Evolutionary conservation across 805 yeast species (phyloP).

Genomic region (Myxozyma mucilagina): DNA sequence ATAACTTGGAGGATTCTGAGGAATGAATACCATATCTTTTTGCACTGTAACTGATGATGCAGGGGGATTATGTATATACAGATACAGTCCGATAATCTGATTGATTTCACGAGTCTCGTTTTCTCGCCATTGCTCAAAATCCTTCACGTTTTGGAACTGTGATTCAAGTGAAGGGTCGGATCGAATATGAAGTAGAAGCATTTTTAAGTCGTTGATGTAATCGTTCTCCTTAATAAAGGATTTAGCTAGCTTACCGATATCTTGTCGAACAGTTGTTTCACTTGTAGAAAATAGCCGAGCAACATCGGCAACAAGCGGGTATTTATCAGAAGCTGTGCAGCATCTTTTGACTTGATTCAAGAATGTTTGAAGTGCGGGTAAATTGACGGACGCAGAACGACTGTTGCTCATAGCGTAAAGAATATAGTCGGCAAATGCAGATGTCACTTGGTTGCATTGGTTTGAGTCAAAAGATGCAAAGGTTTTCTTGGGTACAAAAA

Average conservation of each 20-base stretch:
- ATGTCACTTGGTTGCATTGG: neutral
- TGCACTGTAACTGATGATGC: constrained; percentile 5
- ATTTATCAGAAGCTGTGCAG: neutral
- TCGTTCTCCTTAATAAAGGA: constrained; percentile 11
- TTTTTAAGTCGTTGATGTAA: constrained; percentile 23
- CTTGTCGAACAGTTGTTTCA: constrained; percentile 8
- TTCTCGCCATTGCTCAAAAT: constrained; percentile 48
- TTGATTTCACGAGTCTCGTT: constrained; percentile 42
- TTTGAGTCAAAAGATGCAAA: neutral
- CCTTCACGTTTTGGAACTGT: constrained; percentile 43
- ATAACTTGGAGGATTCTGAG: constrained; percentile 46
- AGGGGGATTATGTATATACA: neutral
- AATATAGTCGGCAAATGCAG: constrained; percentile 17
- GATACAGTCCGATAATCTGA: constrained; percentile 35
- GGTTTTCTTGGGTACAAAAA: constrained; percentile 4
- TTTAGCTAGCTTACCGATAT: constrained; percentile 1
- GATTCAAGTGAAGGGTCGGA: neutral
- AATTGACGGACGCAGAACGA: constrained; percentile 4
- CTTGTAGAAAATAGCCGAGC: constrained; percentile 10
- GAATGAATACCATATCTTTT: constrained; percentile 41
- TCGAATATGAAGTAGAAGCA: constrained; percentile 2
- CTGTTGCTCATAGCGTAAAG: constrained; percentile 8
- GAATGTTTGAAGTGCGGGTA: constrained; percentile 4
- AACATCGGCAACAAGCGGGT: constrained; percentile 9
- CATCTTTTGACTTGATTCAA: neutral